Conservation (phyloP, 2,329 filamentous ascomycete species). For the Verticillium albo-atrum region DNA sequence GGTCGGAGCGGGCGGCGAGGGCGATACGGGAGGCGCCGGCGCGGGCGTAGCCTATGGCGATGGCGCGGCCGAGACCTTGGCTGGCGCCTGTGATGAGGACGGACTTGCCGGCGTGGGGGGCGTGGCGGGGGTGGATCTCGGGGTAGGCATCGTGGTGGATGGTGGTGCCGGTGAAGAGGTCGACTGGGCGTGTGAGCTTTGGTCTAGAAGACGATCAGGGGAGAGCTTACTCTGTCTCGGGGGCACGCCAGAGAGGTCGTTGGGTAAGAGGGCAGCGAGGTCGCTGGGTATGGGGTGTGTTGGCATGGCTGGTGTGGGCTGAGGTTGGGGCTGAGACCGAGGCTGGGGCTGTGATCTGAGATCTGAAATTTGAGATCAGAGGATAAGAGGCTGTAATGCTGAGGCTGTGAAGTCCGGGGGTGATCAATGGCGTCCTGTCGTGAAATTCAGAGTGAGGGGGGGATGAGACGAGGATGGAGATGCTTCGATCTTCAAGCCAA, state of each 20-base stretch:
- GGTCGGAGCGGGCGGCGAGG: slow-evolving; percentile 46
- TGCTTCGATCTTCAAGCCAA: neutral
- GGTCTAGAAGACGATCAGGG: neutral
- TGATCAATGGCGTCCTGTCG: no score
- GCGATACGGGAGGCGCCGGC: slow-evolving; percentile 48
- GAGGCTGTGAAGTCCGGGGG: no score
- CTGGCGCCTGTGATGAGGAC: slow-evolving; percentile 52
- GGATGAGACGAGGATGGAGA: no score
- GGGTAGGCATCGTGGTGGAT: slow-evolving; percentile 48
- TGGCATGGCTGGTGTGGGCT: neutral
- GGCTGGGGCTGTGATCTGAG: no score
- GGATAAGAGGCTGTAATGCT: no score
- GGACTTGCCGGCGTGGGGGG: slow-evolving; percentile 30
- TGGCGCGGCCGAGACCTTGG: slow-evolving; percentile 48
- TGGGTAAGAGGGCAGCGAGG: neutral
- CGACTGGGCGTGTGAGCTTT: slow-evolving; percentile 6
- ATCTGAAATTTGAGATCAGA: no score
- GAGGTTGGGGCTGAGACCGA: no score
- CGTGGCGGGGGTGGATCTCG: slow-evolving; percentile 35
- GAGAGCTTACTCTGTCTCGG: neutral
- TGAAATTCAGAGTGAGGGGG: no score
- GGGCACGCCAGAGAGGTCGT: neutral
- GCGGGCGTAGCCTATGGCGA: slow-evolving; percentile 50
- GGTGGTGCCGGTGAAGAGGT: slow-evolving; percentile 15
- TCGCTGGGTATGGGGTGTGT: neutral